Conservation (phyloP, 768 basidiomycete genomes). For the Suillus sp. region DNA sequence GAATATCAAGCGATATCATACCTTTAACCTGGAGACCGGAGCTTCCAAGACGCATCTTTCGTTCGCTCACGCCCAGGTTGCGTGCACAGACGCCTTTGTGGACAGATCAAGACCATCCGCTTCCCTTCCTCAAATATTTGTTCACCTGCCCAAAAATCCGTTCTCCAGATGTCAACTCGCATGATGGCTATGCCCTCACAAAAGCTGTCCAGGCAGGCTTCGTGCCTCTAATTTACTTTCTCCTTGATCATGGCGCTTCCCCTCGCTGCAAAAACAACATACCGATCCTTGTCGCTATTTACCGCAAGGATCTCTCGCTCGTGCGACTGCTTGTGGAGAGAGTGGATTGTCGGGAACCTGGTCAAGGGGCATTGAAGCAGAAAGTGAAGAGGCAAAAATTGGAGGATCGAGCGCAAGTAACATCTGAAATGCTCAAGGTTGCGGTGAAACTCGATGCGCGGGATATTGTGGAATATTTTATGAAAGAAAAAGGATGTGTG, state of each 20-base stretch:
- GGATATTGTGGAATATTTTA: slow-evolving; percentile 73
- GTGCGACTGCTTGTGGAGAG: slow-evolving; percentile 80
- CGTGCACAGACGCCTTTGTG: slow-evolving; percentile 33
- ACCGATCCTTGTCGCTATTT: slow-evolving; percentile 77
- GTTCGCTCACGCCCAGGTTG: slow-evolving; percentile 41
- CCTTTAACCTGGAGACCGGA: slow-evolving; percentile 35
- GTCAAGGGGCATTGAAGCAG: slow-evolving; percentile 12
- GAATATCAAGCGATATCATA: slow-evolving; percentile 16
- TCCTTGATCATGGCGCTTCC: slow-evolving; percentile 73
- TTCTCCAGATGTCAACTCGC: slow-evolving; percentile 58
- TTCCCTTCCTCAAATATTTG: slow-evolving; percentile 66
- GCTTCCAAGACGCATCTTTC: slow-evolving; percentile 71
- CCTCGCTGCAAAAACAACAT: slow-evolving; percentile 62
- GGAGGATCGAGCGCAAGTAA: slow-evolving; percentile 59
- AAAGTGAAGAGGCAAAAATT: slow-evolving; percentile 52
- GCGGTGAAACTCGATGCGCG: slow-evolving; percentile 67
- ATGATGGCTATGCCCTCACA: slow-evolving; percentile 81
- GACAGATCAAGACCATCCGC: slow-evolving; percentile 53
- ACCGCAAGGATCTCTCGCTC: slow-evolving; percentile 62
- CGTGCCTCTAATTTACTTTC: slow-evolving; percentile 63
- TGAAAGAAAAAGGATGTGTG: slow-evolving; percentile 67
- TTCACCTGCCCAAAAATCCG: slow-evolving; percentile 43
- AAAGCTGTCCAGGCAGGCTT: slow-evolving; percentile 73
- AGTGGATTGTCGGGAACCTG: slow-evolving; percentile 22
- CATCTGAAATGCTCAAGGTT: slow-evolving; percentile 58